Conservation (phyloP, 2,329 filamentous ascomycete genomes). For the Talaromyces sp. region DNA sequence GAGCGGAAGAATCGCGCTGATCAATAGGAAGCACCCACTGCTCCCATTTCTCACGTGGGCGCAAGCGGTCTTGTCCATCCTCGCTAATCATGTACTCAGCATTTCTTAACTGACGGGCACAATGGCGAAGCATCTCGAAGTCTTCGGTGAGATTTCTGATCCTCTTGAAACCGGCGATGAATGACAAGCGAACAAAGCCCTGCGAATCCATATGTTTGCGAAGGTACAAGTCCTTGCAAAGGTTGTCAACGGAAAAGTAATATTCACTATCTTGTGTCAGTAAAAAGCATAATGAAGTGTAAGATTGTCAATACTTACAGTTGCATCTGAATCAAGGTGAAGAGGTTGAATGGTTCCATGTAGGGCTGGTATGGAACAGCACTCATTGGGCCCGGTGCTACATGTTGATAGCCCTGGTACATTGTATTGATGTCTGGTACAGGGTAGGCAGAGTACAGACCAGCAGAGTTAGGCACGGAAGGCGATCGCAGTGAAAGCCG, state of each 20-base stretch:
- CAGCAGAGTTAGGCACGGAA: slow-evolving; percentile 53
- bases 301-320: slow-evolving; percentile 41
- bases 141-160: slow-evolving; percentile 69
- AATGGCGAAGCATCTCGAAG: slow-evolving; percentile 66
- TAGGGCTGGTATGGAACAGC: slow-evolving; percentile 55
- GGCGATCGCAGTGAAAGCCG: slow-evolving; percentile 55
- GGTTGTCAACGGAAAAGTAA: slow-evolving; percentile 94
- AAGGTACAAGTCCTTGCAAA: slow-evolving; percentile 87
- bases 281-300: slow-evolving; percentile 17
- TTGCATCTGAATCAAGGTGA: slow-evolving; percentile 57
- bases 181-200: slow-evolving; percentile 75
- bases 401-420: slow-evolving; percentile 51
- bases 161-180: slow-evolving; percentile 83
- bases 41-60: slow-evolving; percentile 69
- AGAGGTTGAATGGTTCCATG: slow-evolving; percentile 53
- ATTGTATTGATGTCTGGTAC: slow-evolving; percentile 47
- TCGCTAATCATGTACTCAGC: slow-evolving; percentile 71
- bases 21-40: slow-evolving; percentile 69
- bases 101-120: slow-evolving; percentile 64
- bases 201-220: slow-evolving; percentile 91
- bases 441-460: slow-evolving; percentile 46
- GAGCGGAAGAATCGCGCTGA: slow-evolving; percentile 67
- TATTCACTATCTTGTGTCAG: slow-evolving; percentile 63
- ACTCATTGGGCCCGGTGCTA: slow-evolving; percentile 51
- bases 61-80: slow-evolving; percentile 73